Evolutionary conservation across 2,329 filamentous ascomycete species (phyloP).

Genomic region (Neofusicoccum sp.): DNA sequence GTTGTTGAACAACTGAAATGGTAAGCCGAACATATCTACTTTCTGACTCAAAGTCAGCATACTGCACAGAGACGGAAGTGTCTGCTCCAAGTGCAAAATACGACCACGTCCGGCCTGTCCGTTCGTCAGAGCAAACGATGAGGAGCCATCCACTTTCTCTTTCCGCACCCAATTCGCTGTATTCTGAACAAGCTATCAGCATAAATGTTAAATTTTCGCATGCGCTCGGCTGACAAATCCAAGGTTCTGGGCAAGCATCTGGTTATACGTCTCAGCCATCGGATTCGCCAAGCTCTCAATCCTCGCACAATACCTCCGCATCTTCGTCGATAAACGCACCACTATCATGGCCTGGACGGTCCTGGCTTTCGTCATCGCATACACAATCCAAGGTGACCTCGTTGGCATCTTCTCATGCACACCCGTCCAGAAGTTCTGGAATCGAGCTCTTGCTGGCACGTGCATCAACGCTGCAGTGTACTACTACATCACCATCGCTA

Average conservation of each 20-base stretch:
- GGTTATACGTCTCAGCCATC: conserved; percentile 36
- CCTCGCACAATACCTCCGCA: conserved; percentile 30
- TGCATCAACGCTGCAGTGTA: not conserved
- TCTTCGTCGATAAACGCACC: conserved; percentile 29
- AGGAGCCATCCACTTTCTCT: too few species aligned
- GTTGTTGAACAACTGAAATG: not conserved
- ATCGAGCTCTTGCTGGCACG: conserved; percentile 22
- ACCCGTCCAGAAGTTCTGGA: conserved; percentile 32
- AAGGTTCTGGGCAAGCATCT: conserved; percentile 37
- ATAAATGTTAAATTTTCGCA: not conserved
- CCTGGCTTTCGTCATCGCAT: conserved; percentile 11
- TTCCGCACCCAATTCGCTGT: too few species aligned
- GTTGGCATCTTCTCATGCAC: conserved; percentile 31
- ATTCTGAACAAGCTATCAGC: too few species aligned
- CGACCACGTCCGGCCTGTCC: too few species aligned
- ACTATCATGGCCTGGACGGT: conserved; percentile 26
- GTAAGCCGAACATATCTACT: not conserved
- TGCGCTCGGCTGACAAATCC: not conserved
- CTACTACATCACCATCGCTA: conserved; percentile 1
- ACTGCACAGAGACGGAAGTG: too few species aligned
- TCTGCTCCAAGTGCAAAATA: too few species aligned
- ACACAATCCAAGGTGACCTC: conserved; percentile 16
- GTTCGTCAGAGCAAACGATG: too few species aligned
- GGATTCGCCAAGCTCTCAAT: conserved; percentile 36
- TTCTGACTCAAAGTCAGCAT: not conserved